These are phyloP conservation scores for Barnettozyma salicaria DNA, from an alignment of 805 yeast species.

Conservation along the genomic window DNA sequence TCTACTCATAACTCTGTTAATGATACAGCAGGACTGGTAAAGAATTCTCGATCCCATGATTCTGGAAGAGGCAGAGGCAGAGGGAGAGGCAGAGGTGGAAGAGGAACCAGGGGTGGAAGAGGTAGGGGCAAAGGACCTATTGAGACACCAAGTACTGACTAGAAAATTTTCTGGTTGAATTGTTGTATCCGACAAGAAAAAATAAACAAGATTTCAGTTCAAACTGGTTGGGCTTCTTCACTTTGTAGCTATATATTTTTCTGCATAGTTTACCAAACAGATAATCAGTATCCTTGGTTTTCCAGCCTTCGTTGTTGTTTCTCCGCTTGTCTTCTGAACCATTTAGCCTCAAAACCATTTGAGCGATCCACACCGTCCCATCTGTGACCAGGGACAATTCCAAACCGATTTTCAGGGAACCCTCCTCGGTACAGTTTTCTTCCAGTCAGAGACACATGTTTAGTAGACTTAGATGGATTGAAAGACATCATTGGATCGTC, in stretches of 20 bases:
- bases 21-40: neutral
- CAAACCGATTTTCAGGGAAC: constrained; percentile 66
- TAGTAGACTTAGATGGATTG: constrained; percentile 24
- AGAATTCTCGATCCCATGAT: neutral
- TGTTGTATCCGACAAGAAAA: too few species aligned
- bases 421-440: constrained; percentile 50
- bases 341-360: constrained; percentile 71
- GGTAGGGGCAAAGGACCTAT: constrained; percentile 4
- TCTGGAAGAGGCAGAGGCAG: constrained; percentile 21
- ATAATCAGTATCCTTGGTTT: too few species aligned
- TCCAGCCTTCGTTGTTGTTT: neutral
- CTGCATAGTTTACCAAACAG: too few species aligned
- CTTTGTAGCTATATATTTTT: too few species aligned
- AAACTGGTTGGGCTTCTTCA: too few species aligned
- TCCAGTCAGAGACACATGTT: constrained; percentile 35
- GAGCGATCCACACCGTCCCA: constrained; percentile 95
- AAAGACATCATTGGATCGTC: constrained; percentile 65
- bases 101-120: constrained; percentile 10
- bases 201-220: too few species aligned
- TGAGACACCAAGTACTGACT: too few species aligned
- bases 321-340: constrained; percentile 42
- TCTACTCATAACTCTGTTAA: neutral
- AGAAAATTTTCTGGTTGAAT: too few species aligned
- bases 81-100: constrained; percentile 13
- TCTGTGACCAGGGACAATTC: constrained; percentile 67